These are phyloP conservation scores for Torulaspora microellipsoides DNA, from an alignment of 805 yeast genomes.

Conservation along the genomic window DNA sequence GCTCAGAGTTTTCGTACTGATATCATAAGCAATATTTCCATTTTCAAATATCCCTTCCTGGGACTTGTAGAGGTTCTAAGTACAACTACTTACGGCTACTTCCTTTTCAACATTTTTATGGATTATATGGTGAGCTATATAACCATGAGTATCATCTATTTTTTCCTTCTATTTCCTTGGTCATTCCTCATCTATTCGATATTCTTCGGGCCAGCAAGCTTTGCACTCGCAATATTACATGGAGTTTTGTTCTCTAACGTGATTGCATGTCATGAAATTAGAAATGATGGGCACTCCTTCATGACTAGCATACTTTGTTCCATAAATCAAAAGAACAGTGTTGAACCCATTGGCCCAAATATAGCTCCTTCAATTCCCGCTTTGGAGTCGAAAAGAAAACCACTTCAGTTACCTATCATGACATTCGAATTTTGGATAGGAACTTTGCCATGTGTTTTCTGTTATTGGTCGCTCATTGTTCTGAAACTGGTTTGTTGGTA, in stretches of 20 bases:
- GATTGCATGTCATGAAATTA: conserved; percentile 10
- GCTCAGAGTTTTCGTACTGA: conserved; percentile 2
- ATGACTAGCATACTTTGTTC: not conserved
- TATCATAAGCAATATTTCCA: conserved; percentile 2
- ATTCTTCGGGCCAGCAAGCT: conserved; percentile 10
- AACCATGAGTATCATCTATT: conserved; percentile 4
- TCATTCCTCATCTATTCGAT: conserved; percentile 7
- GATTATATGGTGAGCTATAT: conserved; percentile 4
- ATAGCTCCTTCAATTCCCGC: too few species aligned
- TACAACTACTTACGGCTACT: conserved; percentile 7
- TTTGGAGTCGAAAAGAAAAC: too few species aligned
- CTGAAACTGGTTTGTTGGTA: conserved; percentile 7
- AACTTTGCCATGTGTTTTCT: too few species aligned
- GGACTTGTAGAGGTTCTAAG: conserved; percentile 6
- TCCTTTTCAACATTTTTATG: conserved; percentile 4
- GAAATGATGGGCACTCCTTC: conserved; percentile 3
- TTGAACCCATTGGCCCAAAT: too few species aligned
- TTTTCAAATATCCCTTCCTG: conserved; percentile 5
- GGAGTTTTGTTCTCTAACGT: conserved; percentile 7
- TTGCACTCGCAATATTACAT: conserved; percentile 8
- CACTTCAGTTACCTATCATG: too few species aligned
- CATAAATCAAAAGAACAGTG: too few species aligned
- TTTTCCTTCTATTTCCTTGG: conserved; percentile 6
- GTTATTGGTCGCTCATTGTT: not conserved
- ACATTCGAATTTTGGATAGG: too few species aligned